phyloP scores from a whole-genome alignment of 371 early-diverging fungal genomes.

The Mucor racemosus region DNA sequence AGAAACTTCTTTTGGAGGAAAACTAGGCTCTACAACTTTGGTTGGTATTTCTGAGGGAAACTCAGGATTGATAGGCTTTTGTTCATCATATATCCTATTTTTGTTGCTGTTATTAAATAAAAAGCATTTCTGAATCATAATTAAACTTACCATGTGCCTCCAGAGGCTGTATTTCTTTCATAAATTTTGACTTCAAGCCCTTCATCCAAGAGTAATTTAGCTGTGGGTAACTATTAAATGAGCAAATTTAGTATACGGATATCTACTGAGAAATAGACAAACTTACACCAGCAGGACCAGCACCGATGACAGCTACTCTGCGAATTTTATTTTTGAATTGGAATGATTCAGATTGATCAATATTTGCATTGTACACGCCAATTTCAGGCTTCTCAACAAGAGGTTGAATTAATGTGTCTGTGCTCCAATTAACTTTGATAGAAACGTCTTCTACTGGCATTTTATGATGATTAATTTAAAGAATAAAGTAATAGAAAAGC shows the following conservation, averaged over 20 bases:
- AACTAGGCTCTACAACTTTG: constrained; percentile 18
- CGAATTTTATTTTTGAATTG: constrained; percentile 25
- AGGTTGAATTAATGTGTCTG: constrained; percentile 8
- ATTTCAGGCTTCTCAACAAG: background rate
- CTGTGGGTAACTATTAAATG: constrained; percentile 33
- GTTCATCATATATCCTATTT: constrained; percentile 23
- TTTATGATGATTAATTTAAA: background rate
- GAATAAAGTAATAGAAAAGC: background rate
- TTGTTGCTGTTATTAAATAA: background rate
- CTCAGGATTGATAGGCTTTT: constrained; percentile 19
- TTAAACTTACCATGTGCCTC: constrained; percentile 40
- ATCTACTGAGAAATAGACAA: background rate
- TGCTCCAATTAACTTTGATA: constrained; percentile 16
- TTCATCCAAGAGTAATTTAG: constrained; percentile 38
- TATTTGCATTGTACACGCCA: constrained; percentile 2
- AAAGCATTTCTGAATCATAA: background rate
- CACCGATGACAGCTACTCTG: constrained; percentile 47
- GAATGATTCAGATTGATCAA: background rate
- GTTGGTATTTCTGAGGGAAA: constrained; percentile 27
- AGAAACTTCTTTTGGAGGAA: constrained; percentile 1
- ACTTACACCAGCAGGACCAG: constrained; percentile 48
- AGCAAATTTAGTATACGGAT: background rate
- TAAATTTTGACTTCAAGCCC: constrained; percentile 41
- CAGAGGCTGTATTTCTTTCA: constrained; percentile 35
- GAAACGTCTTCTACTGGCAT: constrained; percentile 27